Conservation (phyloP, 2,329 filamentous ascomycete genomes). For the Didymosphaeria variabile region DNA sequence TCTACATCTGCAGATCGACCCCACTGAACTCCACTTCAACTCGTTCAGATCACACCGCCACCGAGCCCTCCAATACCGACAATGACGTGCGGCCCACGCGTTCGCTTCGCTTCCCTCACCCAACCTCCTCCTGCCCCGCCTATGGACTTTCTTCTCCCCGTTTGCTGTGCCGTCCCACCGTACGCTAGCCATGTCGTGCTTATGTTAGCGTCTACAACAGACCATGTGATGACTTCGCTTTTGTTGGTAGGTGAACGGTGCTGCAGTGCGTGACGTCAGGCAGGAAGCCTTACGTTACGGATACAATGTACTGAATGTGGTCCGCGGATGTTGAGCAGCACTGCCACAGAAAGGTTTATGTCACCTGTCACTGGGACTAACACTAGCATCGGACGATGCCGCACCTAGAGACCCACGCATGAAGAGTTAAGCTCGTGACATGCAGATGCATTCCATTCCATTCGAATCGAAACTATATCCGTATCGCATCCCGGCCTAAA, state of each 20-base stretch:
- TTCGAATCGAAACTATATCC: slow-evolving; percentile 5
- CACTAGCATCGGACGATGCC: neutral
- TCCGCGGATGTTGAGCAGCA: too few relatives aligned
- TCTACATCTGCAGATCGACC: neutral
- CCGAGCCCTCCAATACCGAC: too few relatives aligned
- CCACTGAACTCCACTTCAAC: neutral
- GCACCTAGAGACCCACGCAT: neutral
- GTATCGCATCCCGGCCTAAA: neutral
- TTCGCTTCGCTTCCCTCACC: neutral
- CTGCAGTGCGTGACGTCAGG: neutral
- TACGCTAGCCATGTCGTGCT: slow-evolving; percentile 1
- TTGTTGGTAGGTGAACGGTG: neutral
- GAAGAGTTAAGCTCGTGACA: neutral
- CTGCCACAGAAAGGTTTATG: too few relatives aligned
- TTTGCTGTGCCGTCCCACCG: neutral
- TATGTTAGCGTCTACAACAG: neutral
- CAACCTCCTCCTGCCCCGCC: neutral
- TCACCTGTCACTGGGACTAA: too few relatives aligned
- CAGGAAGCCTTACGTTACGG: neutral
- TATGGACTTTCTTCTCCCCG: neutral
- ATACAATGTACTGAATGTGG: too few relatives aligned
- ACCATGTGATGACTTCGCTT: neutral
- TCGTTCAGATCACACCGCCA: neutral
- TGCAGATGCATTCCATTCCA: slow-evolving; percentile 6
- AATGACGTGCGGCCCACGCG: neutral